These are phyloP conservation scores for Metarhizium robertsii DNA, from an alignment of 2,329 filamentous ascomycete genomes.

Conservation along the genomic window DNA sequence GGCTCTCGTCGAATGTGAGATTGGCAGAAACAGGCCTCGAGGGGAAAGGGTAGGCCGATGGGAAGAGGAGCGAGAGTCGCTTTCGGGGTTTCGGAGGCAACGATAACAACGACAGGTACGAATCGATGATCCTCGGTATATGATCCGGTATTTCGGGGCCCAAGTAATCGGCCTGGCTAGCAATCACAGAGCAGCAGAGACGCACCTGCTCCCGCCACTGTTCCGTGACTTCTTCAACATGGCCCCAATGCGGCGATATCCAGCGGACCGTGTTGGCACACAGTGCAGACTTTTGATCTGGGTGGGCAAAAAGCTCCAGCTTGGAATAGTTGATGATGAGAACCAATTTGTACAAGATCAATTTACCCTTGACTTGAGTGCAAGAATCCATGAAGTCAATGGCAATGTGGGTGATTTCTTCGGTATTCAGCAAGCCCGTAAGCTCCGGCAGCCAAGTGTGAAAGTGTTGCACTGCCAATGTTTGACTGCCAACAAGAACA, in stretches of 20 bases:
- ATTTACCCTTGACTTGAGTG: conserved; percentile 75
- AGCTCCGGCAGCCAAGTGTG: conserved; percentile 96
- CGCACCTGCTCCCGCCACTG: conserved; percentile 92
- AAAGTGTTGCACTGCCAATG: conserved; percentile 89
- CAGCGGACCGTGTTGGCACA: conserved; percentile 78
- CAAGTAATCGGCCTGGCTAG: conserved; percentile 71
- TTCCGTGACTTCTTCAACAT: conserved; percentile 60
- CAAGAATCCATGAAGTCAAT: conserved; percentile 93
- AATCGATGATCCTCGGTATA: conserved; percentile 83
- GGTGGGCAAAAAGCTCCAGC: conserved; percentile 70
- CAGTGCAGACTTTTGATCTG: conserved; percentile 64
- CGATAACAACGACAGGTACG: conserved; percentile 68
- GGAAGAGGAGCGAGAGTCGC: conserved; percentile 80
- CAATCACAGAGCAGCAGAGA: conserved; percentile 84
- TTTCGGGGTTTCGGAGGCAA: conserved; percentile 44
- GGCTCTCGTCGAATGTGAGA: conserved; percentile 66
- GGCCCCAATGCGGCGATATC: conserved; percentile 91
- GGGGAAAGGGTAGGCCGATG: conserved; percentile 82
- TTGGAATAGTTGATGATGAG: conserved; percentile 87
- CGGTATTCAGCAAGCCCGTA: conserved; percentile 60
- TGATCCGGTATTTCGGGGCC: conserved; percentile 79
- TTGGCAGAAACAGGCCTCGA: conserved; percentile 55
- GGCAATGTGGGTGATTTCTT: conserved; percentile 84
- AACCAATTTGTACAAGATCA: conserved; percentile 85
- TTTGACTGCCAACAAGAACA: conserved; percentile 86